Percentiles rank a stretch among this genome's conserved stretches.
These are phyloP conservation scores for Casaregolazyma suthepensis DNA, from an alignment of 1,139 yeast genomes.

Conservation along the genomic window DNA sequence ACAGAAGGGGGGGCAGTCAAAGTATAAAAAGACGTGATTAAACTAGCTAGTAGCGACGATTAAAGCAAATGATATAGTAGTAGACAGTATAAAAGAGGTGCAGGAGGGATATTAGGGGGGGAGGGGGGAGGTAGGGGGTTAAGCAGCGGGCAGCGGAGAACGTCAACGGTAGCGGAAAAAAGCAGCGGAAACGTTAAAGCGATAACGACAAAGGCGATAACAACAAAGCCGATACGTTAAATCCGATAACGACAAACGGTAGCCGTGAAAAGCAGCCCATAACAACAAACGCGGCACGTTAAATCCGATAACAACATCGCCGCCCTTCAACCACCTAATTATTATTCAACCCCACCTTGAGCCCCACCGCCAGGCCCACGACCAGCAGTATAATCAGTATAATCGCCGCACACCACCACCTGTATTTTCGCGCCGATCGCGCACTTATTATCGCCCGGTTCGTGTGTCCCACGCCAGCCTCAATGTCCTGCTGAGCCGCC, in stretches of 20 bases:
- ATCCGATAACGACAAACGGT: too few relatives aligned
- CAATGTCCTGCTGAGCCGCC: constrained; percentile 83
- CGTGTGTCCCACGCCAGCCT: constrained; percentile 92
- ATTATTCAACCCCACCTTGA: constrained; percentile 18
- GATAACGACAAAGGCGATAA: too few relatives aligned
- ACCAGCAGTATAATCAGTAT: constrained; percentile 60
- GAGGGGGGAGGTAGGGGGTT: too few relatives aligned
- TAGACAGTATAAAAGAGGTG: neutral
- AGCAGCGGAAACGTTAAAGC: too few relatives aligned
- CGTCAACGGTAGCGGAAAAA: too few relatives aligned
- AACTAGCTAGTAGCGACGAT: neutral
- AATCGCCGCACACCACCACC: constrained; percentile 78
- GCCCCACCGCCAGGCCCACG: constrained; percentile 49
- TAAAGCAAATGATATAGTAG: neutral
- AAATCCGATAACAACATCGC: too few relatives aligned
- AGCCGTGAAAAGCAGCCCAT: too few relatives aligned
- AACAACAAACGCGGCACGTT: too few relatives aligned
- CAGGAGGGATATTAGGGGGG: neutral
- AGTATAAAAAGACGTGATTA: neutral
- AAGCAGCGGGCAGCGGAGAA: too few relatives aligned
- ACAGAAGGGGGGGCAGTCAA: neutral
- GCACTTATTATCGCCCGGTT: constrained; percentile 86
- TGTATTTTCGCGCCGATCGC: constrained; percentile 85
- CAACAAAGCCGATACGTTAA: too few relatives aligned
- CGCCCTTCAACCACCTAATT: neutral